Conservation (phyloP, 2,329 filamentous ascomycete species). For the Dryadomyces sulphureus region DNA sequence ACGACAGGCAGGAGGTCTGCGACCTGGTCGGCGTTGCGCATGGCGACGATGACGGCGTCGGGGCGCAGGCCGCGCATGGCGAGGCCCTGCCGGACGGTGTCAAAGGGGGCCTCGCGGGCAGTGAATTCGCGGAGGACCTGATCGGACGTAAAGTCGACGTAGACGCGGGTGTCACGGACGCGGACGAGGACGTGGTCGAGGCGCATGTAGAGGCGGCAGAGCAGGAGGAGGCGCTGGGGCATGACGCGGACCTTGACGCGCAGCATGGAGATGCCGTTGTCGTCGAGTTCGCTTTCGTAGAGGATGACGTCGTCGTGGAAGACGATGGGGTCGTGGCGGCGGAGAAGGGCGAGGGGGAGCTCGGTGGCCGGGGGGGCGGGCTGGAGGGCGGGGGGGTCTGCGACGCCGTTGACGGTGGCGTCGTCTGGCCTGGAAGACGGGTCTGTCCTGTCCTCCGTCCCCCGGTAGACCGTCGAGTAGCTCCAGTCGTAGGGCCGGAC, state of each 20-base stretch:
- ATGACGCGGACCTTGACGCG: slow-evolving; percentile 90
- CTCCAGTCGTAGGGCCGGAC: slow-evolving; percentile 98
- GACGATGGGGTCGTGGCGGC: slow-evolving; percentile 79
- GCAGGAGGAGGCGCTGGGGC: slow-evolving; percentile 70
- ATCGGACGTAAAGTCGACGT: slow-evolving; percentile 70
- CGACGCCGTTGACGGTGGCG: background rate
- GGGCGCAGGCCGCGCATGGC: slow-evolving; percentile 32
- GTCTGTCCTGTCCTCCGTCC: slow-evolving; percentile 30
- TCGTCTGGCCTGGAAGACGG: background rate
- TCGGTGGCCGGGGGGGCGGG: background rate
- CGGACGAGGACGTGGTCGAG: slow-evolving; percentile 81
- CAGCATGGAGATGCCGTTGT: slow-evolving; percentile 86
- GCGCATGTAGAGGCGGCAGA: slow-evolving; percentile 81
- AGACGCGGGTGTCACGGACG: slow-evolving; percentile 79
- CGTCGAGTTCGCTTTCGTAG: slow-evolving; percentile 94
- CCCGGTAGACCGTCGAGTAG: slow-evolving; percentile 78
- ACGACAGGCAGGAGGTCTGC: slow-evolving; percentile 54
- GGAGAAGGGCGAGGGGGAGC: slow-evolving; percentile 78
- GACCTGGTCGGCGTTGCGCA: slow-evolving; percentile 69
- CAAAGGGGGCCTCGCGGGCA: slow-evolving; percentile 70
- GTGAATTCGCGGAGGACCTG: slow-evolving; percentile 82
- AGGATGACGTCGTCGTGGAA: slow-evolving; percentile 95
- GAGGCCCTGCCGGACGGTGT: slow-evolving; percentile 48
- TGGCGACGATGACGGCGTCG: slow-evolving; percentile 59
- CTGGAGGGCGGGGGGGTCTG: background rate